Evolutionary conservation across 1,284 basidiomycete species (phyloP), one percentile per base, ranked within the genome.

Genomic region (Termitomyces sp.): DNA sequence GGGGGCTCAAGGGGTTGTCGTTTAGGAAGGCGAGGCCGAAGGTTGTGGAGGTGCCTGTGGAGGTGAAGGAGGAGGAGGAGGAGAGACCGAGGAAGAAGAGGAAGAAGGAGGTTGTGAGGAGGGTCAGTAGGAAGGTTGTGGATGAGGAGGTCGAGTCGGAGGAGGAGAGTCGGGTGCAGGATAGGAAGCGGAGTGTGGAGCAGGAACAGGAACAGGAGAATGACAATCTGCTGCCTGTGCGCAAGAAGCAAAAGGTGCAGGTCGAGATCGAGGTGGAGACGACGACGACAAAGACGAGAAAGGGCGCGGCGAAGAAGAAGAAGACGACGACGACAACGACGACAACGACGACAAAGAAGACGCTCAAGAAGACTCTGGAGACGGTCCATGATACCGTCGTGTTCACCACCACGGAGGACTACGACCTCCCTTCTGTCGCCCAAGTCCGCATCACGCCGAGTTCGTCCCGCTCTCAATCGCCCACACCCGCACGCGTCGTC

Each of bases 1-100:
- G 68, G 56, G 77, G 79, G 4, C 68, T 88, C 64, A 84, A 84
- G 65, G 81, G 80, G 2, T 63, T 89, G 62, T 87, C 85, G 51
- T 88, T 89, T 67, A 83, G 81, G 68, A 86, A 83, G 65, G 76
- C 54, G 21, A 61, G 58, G 54, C 55, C 73, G 54, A 81, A 80
- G 65, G 73, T 76, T 51, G 52, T 42, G 17, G 56, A 58, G 17
- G 60, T 52, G 19, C 53, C 17, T n/a, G 26, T 55, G 13, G 21
- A 38, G n/a, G 50, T 47, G 52, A 55, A 62, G 50, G 44, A 36
- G 0, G 15, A 3, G 40, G 64, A 71, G 45, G 61, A 52, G 64
- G 62, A 41, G 65, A 68, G 34, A 64, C 64, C 39, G 66, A 69
- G 30, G 68, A 69, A 45, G 68, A 70, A 28, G 66, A 67, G 46